Conservation (phyloP, 805 yeast species). For the Suhomyces sp. region DNA sequence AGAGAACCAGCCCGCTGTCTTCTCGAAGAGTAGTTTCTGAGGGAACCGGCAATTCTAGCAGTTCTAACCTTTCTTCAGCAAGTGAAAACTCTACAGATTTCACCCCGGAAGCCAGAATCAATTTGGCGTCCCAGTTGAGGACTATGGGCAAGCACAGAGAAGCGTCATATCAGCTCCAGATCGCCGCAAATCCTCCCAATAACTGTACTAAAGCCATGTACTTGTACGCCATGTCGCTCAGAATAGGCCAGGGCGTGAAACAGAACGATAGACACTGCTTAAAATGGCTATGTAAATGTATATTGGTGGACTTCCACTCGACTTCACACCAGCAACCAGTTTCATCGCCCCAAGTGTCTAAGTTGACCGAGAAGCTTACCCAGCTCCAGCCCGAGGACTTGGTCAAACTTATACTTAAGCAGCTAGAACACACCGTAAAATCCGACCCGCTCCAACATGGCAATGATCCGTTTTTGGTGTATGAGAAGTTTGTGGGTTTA, state of each 20-base stretch:
- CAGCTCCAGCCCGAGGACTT: slow-evolving; percentile 28
- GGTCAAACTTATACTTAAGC: slow-evolving; percentile 21
- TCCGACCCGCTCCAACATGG: slow-evolving; percentile 24
- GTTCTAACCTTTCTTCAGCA: not conserved
- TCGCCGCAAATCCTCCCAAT: slow-evolving; percentile 61
- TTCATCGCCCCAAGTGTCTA: slow-evolving; percentile 9
- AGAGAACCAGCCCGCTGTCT: not conserved
- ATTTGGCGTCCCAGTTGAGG: slow-evolving; percentile 48
- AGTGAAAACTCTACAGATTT: not conserved
- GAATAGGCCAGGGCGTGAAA: slow-evolving; percentile 67
- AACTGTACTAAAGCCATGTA: slow-evolving; percentile 59
- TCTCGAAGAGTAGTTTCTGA: slow-evolving; percentile 13
- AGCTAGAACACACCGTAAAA: slow-evolving; percentile 20
- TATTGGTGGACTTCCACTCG: slow-evolving; percentile 14
- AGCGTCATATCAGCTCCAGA: slow-evolving; percentile 64
- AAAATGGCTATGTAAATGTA: slow-evolving; percentile 56
- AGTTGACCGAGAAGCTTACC: slow-evolving; percentile 23
- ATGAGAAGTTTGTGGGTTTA: slow-evolving; percentile 21
- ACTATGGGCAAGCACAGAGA: slow-evolving; percentile 61
- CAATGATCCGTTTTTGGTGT: slow-evolving; percentile 14
- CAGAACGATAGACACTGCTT: slow-evolving; percentile 53
- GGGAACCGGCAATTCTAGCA: not conserved
- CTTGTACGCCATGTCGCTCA: slow-evolving; percentile 62
- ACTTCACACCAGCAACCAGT: not conserved
- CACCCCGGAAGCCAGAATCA: slow-evolving; percentile 32